A percentile compares a stretch with the other conserved stretches of the same genome.
phyloP scores from a whole-genome alignment of 2,329 filamentous ascomycete genomes.

The Sporothrix euskadiensis region DNA sequence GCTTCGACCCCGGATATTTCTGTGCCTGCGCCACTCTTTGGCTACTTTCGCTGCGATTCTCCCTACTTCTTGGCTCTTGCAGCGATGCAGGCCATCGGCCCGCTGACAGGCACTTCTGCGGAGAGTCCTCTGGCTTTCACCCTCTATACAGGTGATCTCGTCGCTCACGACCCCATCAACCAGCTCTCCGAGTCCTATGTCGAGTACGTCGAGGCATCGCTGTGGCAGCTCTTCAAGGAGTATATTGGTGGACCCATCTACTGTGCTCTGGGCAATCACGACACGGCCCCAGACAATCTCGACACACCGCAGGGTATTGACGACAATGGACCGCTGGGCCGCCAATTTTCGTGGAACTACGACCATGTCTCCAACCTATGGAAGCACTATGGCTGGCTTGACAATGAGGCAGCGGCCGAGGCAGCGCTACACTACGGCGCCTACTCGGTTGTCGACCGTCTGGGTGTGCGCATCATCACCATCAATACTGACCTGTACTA shows the following conservation, averaged over 20 bases:
- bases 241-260: slow-evolving; percentile 60
- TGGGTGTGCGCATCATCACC: slow-evolving; percentile 58
- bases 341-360: slow-evolving; percentile 59
- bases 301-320: slow-evolving; percentile 53
- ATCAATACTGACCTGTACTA: slow-evolving; percentile 63
- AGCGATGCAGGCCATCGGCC: slow-evolving; percentile 56
- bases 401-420: slow-evolving; percentile 40
- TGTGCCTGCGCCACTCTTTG: slow-evolving; percentile 55
- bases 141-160: slow-evolving; percentile 62
- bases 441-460: slow-evolving; percentile 50
- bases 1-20: slow-evolving; percentile 42
- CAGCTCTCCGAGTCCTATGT: slow-evolving; percentile 54
- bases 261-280: slow-evolving; percentile 59
- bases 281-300: slow-evolving; percentile 54
- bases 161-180: slow-evolving; percentile 55
- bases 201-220: slow-evolving; percentile 54
- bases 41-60: slow-evolving; percentile 57
- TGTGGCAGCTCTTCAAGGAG: slow-evolving; percentile 57
- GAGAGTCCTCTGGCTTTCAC: slow-evolving; percentile 52
- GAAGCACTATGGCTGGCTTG: slow-evolving; percentile 54
- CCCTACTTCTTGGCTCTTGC: slow-evolving; percentile 59
- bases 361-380: slow-evolving; percentile 50
- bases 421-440: slow-evolving; percentile 51
- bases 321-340: slow-evolving; percentile 45
- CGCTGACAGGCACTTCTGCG: slow-evolving; percentile 55